phyloP scores from a whole-genome alignment of 2,329 filamentous ascomycete genomes.

The Diaporthe sp. region DNA sequence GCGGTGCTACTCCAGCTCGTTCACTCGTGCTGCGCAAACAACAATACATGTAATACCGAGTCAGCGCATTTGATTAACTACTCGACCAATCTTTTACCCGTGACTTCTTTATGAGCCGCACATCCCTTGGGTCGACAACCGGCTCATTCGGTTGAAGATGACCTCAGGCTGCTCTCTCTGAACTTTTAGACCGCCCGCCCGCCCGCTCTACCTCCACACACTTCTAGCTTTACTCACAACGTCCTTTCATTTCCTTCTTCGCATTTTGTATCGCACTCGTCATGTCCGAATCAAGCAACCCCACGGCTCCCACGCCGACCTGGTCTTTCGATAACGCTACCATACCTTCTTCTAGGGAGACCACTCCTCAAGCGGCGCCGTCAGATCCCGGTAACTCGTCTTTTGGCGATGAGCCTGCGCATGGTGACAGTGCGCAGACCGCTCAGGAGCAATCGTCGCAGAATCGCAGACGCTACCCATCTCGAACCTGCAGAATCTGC shows the following conservation, averaged over 20 bases:
- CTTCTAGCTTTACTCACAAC: background rate
- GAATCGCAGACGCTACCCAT: conserved; percentile 67
- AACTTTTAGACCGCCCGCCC: background rate
- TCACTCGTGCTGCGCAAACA: background rate
- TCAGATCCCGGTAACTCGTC: conserved; percentile 15
- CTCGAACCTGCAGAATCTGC: conserved; percentile 90
- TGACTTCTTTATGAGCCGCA: conserved; percentile 13
- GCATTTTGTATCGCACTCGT: background rate
- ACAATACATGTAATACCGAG: background rate
- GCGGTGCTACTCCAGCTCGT: background rate
- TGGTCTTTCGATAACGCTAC: conserved; percentile 33
- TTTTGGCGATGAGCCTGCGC: conserved; percentile 17
- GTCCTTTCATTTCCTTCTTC: background rate
- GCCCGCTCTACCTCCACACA: background rate
- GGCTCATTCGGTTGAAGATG: conserved; percentile 31
- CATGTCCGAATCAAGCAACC: conserved; percentile 14
- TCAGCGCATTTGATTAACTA: background rate
- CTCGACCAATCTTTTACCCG: background rate
- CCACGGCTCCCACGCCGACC: conserved; percentile 24
- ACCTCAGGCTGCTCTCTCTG: conserved; percentile 7
- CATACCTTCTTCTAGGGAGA: background rate
- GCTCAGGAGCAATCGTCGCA: conserved; percentile 42
- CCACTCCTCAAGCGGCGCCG: background rate
- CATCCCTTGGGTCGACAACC: conserved; percentile 15
- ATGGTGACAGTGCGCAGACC: conserved; percentile 34